Percentiles rank a stretch among this genome's conserved stretches.
phyloP scores from a whole-genome alignment of 371 early-diverging fungal genomes.

The Mucor velutinosus region DNA sequence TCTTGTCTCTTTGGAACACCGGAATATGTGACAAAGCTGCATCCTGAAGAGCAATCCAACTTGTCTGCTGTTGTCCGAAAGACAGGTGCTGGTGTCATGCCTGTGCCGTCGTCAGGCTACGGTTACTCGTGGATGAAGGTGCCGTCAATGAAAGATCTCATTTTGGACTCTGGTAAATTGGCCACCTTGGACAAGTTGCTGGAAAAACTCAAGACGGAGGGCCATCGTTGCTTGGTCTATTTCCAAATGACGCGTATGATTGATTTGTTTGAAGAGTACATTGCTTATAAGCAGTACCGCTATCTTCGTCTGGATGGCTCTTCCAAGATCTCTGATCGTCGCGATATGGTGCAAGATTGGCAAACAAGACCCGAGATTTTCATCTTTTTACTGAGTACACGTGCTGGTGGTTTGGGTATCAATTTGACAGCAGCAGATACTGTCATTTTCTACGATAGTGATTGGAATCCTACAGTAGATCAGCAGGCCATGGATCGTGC shows the following conservation, averaged over 20 bases:
- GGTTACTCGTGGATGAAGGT: slow-evolving; percentile 52
- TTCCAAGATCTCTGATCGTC: slow-evolving; percentile 88
- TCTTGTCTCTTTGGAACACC: slow-evolving; percentile 56
- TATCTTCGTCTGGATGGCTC: slow-evolving; percentile 97
- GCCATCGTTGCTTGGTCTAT: slow-evolving; percentile 95
- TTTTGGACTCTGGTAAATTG: slow-evolving; percentile 96
- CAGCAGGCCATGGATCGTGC: slow-evolving; percentile 99
- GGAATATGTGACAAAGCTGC: slow-evolving; percentile 20
- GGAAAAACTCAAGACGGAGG: slow-evolving; percentile 85
- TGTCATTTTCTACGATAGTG: slow-evolving; percentile 98
- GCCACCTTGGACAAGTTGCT: slow-evolving; percentile 86
- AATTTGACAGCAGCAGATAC: slow-evolving; percentile 99
- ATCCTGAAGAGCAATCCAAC: slow-evolving; percentile 23
- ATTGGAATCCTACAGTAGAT: slow-evolving; percentile 99
- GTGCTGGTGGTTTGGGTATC: slow-evolving; percentile 99
- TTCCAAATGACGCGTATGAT: slow-evolving; percentile 99
- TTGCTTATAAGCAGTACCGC: slow-evolving; percentile 85
- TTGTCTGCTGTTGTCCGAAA: slow-evolving; percentile 24
- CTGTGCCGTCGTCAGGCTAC: slow-evolving; percentile 36
- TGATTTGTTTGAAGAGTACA: slow-evolving; percentile 95
- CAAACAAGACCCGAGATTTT: slow-evolving; percentile 91
- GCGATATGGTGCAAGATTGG: slow-evolving; percentile 94
- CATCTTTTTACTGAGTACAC: slow-evolving; percentile 96
- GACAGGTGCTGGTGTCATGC: slow-evolving; percentile 36
- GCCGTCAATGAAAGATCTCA: slow-evolving; percentile 76